Evolutionary conservation across 2,329 filamentous ascomycete species (phyloP).

Genomic region (Colletotrichum eleusines): DNA sequence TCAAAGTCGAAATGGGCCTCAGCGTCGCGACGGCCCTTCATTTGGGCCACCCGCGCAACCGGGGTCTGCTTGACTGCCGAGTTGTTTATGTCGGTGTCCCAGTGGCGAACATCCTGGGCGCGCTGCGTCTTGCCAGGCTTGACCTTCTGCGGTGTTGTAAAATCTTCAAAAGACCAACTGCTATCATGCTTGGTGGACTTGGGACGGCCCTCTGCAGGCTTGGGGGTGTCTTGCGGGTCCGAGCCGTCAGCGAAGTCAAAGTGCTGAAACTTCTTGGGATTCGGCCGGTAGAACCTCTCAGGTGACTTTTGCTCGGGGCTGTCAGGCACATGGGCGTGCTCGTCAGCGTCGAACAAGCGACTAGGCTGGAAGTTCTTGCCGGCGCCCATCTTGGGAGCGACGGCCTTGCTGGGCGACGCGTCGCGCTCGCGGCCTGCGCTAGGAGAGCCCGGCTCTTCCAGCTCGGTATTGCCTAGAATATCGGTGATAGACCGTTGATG

Average conservation of each 20-base stretch:
- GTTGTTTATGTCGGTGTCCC: constrained; percentile 78
- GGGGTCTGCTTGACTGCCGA: constrained; percentile 64
- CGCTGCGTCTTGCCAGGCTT: constrained; percentile 70
- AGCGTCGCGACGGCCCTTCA: constrained; percentile 80
- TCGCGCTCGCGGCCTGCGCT: constrained; percentile 62
- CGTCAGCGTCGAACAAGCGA: constrained; percentile 71
- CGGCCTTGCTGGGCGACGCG: constrained; percentile 61
- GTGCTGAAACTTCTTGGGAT: constrained; percentile 86
- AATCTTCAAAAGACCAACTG: constrained; percentile 92
- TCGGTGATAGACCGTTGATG: constrained; percentile 79
- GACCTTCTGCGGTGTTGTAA: constrained; percentile 82
- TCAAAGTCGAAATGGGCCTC: constrained; percentile 86
- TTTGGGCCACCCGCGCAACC: constrained; percentile 66
- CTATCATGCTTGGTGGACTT: constrained; percentile 73
- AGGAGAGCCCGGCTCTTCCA: constrained; percentile 52
- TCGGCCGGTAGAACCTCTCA: constrained; percentile 68
- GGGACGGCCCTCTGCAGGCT: constrained; percentile 58
- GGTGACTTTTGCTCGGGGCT: constrained; percentile 56
- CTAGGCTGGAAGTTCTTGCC: constrained; percentile 73
- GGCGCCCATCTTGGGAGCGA: constrained; percentile 65
- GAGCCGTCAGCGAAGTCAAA: constrained; percentile 82
- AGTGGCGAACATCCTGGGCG: constrained; percentile 80
- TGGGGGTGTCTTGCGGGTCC: constrained; percentile 61
- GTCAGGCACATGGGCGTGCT: constrained; percentile 57
- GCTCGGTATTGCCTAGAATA: constrained; percentile 69